These are phyloP conservation scores for Zizania palustris DNA, from an alignment of 202 grass and related monocot genomes.

Conservation along the genomic window DNA sequence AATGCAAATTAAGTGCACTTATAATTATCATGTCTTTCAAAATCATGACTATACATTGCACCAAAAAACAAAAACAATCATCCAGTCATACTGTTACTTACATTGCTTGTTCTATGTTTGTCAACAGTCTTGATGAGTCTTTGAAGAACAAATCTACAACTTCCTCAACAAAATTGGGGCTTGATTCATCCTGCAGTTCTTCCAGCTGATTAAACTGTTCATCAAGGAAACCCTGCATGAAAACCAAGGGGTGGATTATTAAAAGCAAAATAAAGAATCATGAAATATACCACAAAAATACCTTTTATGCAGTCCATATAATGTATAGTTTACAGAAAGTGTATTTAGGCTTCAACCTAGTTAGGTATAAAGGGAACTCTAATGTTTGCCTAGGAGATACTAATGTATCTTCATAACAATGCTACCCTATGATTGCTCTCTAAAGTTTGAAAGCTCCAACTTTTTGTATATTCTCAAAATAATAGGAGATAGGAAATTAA, in stretches of 20 bases:
- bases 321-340: slow-evolving; percentile 23
- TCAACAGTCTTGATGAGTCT: slow-evolving; percentile 66
- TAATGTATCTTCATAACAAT: slow-evolving; percentile 49
- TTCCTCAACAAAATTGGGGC: slow-evolving; percentile 83
- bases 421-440: slow-evolving; percentile 42
- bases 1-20: slow-evolving; percentile 36
- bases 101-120: slow-evolving; percentile 63
- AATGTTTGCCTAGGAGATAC: slow-evolving; percentile 44
- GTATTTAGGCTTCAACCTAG: slow-evolving; percentile 45
- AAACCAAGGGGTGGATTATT: background rate
- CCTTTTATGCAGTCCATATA: slow-evolving; percentile 1
- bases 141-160: slow-evolving; percentile 69
- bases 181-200: slow-evolving; percentile 75
- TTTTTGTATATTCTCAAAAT: slow-evolving; percentile 48
- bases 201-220: slow-evolving; percentile 77
- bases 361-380: slow-evolving; percentile 39
- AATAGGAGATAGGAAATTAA: slow-evolving; percentile 40
- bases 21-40: slow-evolving; percentile 20
- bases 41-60: slow-evolving; percentile 4
- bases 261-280: background rate
- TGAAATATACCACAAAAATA: slow-evolving; percentile 29
- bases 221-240: slow-evolving; percentile 69
- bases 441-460: slow-evolving; percentile 43
- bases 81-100: slow-evolving; percentile 44
- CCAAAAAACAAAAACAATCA: slow-evolving; percentile 17